These are phyloP conservation scores for Diaporthe nobilis DNA, from an alignment of 2,329 filamentous ascomycete species.

Conservation along the genomic window DNA sequence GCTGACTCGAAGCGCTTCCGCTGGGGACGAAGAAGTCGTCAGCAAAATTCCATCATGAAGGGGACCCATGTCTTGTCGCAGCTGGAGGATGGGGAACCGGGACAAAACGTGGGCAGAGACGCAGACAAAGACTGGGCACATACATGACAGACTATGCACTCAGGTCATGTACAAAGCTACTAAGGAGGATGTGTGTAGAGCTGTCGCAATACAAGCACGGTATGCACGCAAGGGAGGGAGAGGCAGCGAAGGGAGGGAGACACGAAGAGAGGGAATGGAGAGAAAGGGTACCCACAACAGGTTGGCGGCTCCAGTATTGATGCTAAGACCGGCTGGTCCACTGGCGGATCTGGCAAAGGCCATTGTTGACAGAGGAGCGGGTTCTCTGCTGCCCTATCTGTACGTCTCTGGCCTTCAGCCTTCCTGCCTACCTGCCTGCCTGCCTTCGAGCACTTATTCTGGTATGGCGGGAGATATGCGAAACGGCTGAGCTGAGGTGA, in stretches of 20 bases:
- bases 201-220: neutral
- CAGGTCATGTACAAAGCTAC: neutral
- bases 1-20: constrained; percentile 49
- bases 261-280: neutral
- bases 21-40: constrained; percentile 34
- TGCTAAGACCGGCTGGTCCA: constrained; percentile 72
- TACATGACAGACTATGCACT: constrained; percentile 3
- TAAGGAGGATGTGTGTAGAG: neutral
- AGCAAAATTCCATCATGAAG: constrained; percentile 34
- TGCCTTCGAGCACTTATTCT: neutral
- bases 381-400: neutral
- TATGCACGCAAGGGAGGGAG: constrained; percentile 3
- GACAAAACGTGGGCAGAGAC: neutral
- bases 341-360: constrained; percentile 70
- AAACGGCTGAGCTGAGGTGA: neutral
- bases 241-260: neutral
- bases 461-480: neutral
- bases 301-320: constrained; percentile 75
- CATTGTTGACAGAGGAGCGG: constrained; percentile 51
- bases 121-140: neutral
- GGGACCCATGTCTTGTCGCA: constrained; percentile 37
- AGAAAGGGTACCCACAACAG: constrained; percentile 59
- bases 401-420: neutral
- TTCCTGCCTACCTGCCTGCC: neutral
- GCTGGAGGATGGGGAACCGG: constrained; percentile 40